Base-by-base conservation (phyloP, 1,284 basidiomycete genomes). In the Trichosporon ovoides region DNA sequence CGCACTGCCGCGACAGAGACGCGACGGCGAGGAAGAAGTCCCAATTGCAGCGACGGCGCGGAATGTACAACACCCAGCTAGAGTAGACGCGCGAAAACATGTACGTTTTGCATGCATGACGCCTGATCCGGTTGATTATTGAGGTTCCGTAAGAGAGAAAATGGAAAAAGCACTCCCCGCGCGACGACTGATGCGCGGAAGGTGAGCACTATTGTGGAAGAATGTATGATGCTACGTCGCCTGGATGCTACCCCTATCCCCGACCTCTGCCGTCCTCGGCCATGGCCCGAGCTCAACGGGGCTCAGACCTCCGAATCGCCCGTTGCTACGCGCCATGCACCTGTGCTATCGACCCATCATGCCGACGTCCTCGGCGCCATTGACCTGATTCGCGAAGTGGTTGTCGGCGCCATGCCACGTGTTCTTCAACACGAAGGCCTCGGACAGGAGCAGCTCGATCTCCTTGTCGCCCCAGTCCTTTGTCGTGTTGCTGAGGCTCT, bases 371-470 rank as follows among this genome's bases (percentile, higher is more conserved):
- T 65, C 62, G 14, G 60, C 55, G 4, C 65, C 65, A 31, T 68
- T 65, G 5, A 66, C 63, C n/a, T 67, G 58, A 52, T 75, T 73
- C 12, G 73, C 71, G 61, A 95, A 90, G 76, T 95, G 91, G 72
- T 90, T 92, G 72, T 93, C 91, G 7, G 91, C 91, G 64, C 93
- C 91, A 67, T 92, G 89, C 91, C 91, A 95, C 69, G 90, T 88
- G 20, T 87, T 90, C 71, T 89, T 92, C 66, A 94, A 85, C 54
- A 98, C 90, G 71, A 96, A 98, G 9, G 96, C 95, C 77, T 98
- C 91, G 68, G 89, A 91, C 46, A 98, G 83, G 16, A 98, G 83
- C 77, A 98, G 84, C 73, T 97, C 93, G 48, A 97, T 88, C 73
- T 98, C 93, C 69, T 93, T 87, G 76, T 98, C 95, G 6, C 85